These are phyloP conservation scores for Mycena floridula DNA, from an alignment of 768 basidiomycete species.

Conservation along the genomic window DNA sequence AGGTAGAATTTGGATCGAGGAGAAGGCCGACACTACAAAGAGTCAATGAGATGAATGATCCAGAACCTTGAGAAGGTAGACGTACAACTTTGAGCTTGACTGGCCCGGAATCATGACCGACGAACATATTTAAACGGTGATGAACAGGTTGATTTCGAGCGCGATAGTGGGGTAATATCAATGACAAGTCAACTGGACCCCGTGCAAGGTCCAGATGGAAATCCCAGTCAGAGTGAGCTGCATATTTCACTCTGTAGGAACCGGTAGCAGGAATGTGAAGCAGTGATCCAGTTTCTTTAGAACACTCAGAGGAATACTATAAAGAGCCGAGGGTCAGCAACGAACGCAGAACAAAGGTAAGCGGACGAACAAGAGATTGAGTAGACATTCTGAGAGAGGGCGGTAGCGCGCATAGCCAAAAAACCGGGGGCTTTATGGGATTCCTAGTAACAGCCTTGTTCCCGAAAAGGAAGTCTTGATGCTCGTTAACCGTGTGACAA, in stretches of 20 bases:
- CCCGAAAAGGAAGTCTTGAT: too few species aligned
- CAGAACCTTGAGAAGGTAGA: slow-evolving; percentile 17
- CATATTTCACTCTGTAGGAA: slow-evolving; percentile 61
- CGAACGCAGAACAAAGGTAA: neutral
- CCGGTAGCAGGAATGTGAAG: slow-evolving; percentile 31
- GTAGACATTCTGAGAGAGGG: neutral
- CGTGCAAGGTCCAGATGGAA: slow-evolving; percentile 50
- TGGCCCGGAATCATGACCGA: slow-evolving; percentile 43
- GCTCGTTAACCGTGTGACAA: too few species aligned
- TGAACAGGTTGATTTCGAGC: slow-evolving; percentile 67
- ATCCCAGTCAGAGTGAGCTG: slow-evolving; percentile 57
- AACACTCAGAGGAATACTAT: slow-evolving; percentile 4
- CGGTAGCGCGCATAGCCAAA: neutral
- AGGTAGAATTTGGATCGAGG: slow-evolving; percentile 54
- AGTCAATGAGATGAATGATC: slow-evolving; percentile 11
- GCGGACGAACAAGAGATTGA: neutral
- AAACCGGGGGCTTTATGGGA: neutral
- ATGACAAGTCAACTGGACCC: slow-evolving; percentile 53
- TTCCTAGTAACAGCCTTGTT: too few species aligned
- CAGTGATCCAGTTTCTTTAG: slow-evolving; percentile 6
- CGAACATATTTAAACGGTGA: slow-evolving; percentile 67
- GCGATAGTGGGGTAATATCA: slow-evolving; percentile 74
- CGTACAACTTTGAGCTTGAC: slow-evolving; percentile 72
- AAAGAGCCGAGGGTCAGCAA: neutral
- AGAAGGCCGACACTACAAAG: slow-evolving; percentile 49